A percentile compares a stretch with the other conserved stretches of the same genome.
Conservation (phyloP, 768 basidiomycete species). For the Mycena belliarum region DNA sequence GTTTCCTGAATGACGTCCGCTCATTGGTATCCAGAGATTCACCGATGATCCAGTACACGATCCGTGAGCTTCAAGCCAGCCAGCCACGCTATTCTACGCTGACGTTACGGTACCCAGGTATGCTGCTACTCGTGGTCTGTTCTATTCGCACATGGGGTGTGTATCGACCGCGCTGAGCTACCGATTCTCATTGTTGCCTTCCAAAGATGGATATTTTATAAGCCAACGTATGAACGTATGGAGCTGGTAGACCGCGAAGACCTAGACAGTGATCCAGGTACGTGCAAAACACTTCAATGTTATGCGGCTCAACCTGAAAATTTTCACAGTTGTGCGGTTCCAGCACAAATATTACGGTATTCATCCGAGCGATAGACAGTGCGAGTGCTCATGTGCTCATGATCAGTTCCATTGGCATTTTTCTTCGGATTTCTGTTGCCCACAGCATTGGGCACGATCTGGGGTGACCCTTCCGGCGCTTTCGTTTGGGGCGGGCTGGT, state of each 20-base stretch:
- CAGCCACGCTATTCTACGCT: neutral
- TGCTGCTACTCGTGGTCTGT: constrained; percentile 69
- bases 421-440: constrained; percentile 63
- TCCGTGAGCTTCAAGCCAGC: constrained; percentile 43
- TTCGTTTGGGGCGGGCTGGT: constrained; percentile 75
- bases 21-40: constrained; percentile 49
- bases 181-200: neutral
- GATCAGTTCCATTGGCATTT: constrained; percentile 58
- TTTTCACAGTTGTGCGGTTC: constrained; percentile 55
- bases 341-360: constrained; percentile 72
- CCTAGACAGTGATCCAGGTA: constrained; percentile 68
- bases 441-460: constrained; percentile 50
- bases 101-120: constrained; percentile 49
- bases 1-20: neutral
- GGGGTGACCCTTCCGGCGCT: constrained; percentile 66
- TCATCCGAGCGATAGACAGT: neutral
- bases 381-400: neutral
- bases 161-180: neutral
- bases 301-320: neutral
- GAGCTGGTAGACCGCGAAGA: constrained; percentile 66
- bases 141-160: constrained; percentile 73
- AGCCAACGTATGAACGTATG: constrained; percentile 65
- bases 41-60: constrained; percentile 71
- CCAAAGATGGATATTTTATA: constrained; percentile 72
- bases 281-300: constrained; percentile 17